Percentiles rank a stretch among this genome's conserved stretches.
Evolutionary conservation across 441 rosid genomes (phyloP).

Genomic region (Geranium incanum): DNA sequence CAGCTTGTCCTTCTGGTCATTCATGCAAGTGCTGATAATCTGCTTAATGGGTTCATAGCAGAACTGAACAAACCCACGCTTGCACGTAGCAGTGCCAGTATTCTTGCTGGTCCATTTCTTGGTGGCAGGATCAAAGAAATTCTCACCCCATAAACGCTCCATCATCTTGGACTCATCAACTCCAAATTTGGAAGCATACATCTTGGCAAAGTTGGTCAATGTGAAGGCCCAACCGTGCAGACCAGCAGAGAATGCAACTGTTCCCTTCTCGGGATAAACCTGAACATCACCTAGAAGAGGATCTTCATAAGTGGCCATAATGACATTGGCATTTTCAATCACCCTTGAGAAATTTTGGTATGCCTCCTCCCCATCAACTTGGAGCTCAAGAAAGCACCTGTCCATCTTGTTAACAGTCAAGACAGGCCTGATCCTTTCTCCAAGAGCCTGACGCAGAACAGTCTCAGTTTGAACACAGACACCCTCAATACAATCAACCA

Average conservation of each 20-base stretch:
- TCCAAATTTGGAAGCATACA: slow-evolving; percentile 58
- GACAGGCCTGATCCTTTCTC: slow-evolving; percentile 69
- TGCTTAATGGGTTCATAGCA: slow-evolving; percentile 60
- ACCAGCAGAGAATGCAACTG: slow-evolving; percentile 59
- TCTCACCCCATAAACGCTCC: slow-evolving; percentile 64
- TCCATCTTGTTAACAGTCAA: slow-evolving; percentile 79
- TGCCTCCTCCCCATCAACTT: slow-evolving; percentile 75
- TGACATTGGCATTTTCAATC: slow-evolving; percentile 67
- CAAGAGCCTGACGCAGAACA: slow-evolving; percentile 65
- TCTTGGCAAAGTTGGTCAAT: slow-evolving; percentile 49
- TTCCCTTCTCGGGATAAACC: slow-evolving; percentile 62
- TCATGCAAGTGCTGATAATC: slow-evolving; percentile 48
- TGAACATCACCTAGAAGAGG: slow-evolving; percentile 66
- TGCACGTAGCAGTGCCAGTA: slow-evolving; percentile 41
- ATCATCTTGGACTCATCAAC: slow-evolving; percentile 58
- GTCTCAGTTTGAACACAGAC: slow-evolving; percentile 74
- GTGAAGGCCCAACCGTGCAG: slow-evolving; percentile 61
- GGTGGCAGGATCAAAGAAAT: slow-evolving; percentile 50
- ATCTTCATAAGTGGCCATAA: slow-evolving; percentile 73
- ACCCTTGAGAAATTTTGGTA: slow-evolving; percentile 61
- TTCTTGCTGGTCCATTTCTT: slow-evolving; percentile 53
- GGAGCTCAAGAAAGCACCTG: slow-evolving; percentile 73
- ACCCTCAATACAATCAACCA: slow-evolving; percentile 71
- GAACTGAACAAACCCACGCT: slow-evolving; percentile 57
- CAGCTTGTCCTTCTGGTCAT: slow-evolving; percentile 50